Percentiles rank a stretch among this genome's conserved stretches.
Evolutionary conservation across 202 grass and related monocot species (phyloP).

Genomic region (Eragrostis tef): DNA sequence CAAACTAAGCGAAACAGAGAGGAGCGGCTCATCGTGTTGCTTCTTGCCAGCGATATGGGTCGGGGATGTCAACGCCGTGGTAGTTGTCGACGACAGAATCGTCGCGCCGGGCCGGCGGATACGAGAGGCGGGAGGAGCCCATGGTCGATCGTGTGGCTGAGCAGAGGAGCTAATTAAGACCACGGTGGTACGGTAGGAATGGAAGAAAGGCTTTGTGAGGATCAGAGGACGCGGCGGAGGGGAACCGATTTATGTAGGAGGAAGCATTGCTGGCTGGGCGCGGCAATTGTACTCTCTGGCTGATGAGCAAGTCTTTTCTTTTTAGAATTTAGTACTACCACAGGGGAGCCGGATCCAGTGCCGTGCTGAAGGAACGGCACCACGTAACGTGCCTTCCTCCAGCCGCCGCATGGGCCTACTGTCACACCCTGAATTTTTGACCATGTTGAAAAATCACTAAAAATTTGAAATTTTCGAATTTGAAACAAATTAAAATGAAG

Average conservation of each 20-base stretch:
- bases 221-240: neutral
- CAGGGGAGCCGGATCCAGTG: too few relatives aligned
- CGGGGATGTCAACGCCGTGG: constrained; percentile 65
- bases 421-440: too few relatives aligned
- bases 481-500: too few relatives aligned
- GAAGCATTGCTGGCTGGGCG: neutral
- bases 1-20: neutral
- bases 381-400: too few relatives aligned
- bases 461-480: too few relatives aligned
- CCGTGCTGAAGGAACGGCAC: too few relatives aligned
- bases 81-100: constrained; percentile 67
- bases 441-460: too few relatives aligned
- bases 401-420: too few relatives aligned
- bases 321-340: too few relatives aligned
- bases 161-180: too few relatives aligned
- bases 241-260: constrained; percentile 17
- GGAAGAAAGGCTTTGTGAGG: neutral
- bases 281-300: neutral
- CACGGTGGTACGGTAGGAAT: neutral
- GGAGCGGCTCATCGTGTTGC: neutral
- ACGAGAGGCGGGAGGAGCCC: constrained; percentile 58
- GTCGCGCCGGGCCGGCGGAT: constrained; percentile 42
- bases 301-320: too few relatives aligned
- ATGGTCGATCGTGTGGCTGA: constrained; percentile 31
- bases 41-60: constrained; percentile 85